Evolutionary conservation across 768 basidiomycete species (phyloP), one percentile per base, ranked within the genome.

Genomic region (Leccinum fibrillosum): DNA sequence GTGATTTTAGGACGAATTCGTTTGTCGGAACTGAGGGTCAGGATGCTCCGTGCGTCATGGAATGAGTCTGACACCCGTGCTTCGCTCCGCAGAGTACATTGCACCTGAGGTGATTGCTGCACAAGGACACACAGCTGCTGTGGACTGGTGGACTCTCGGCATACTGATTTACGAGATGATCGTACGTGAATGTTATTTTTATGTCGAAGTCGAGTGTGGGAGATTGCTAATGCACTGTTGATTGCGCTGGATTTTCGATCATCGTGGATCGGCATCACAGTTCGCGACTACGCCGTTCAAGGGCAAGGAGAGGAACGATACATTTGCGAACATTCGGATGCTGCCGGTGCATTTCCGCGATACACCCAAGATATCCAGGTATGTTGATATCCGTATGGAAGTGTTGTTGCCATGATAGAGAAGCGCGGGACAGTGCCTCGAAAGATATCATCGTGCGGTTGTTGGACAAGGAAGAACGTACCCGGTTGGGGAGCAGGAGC

Each of bases 81-180:
- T 60, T 56, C 11, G 65, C 58, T 59, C 53, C 58, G 42, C 74
- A 97, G 96, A 98, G 77, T 99, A 99, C 80, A 98, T 99, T 71
- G 94, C 96, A 44, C 96, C 96, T 61, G 97, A 99, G 78, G 97
- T 99, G 58, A 97, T 99, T 71, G 90, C 91, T 66, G 93, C 92
- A 49, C 85, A 90, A 72, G 96, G 97, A 17, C 97, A 99, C 75
- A 97, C 95, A 37, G 94, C 94, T 61, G 95, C 96, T 13, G 97
- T 99, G 53, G 97, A 99, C 76, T 99, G 96, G 96, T 95, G 93
- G 97, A 98, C 97, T 32, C 79, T 98, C 52, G 97, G 97, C 39
- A 98, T 98, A 68, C 84, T 99, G 68, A 92, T 98, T 67, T 97
- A 94, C 78, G 97, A 99, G 78, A 97, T 97, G 93, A 94, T 95